These are phyloP conservation scores for Cyberlindnera saturnus DNA, from an alignment of 805 yeast species.

Conservation along the genomic window DNA sequence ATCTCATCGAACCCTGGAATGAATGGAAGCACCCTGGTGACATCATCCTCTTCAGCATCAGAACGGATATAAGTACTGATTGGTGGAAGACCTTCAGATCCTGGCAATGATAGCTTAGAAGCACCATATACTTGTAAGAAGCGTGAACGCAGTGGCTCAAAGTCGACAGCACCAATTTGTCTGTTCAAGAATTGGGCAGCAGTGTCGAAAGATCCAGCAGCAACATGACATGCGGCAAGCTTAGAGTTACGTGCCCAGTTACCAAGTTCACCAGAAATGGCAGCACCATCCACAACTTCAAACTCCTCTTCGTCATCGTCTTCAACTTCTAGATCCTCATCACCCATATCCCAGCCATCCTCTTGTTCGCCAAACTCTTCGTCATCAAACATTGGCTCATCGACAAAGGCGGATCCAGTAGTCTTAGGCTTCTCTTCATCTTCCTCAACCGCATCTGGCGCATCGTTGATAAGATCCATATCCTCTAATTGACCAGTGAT, in stretches of 20 bases:
- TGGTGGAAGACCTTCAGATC: constrained; percentile 65
- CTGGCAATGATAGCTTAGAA: constrained; percentile 68
- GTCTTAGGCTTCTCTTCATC: constrained; percentile 20
- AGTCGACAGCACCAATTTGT: constrained; percentile 80
- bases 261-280: constrained; percentile 46
- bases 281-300: constrained; percentile 27
- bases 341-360: constrained; percentile 80
- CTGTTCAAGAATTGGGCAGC: constrained; percentile 90
- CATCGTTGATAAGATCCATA: constrained; percentile 45
- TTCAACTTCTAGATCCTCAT: constrained; percentile 67
- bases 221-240: constrained; percentile 86
- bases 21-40: constrained; percentile 50
- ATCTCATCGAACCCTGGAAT: constrained; percentile 70
- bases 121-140: constrained; percentile 82
- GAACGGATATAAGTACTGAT: constrained; percentile 60
- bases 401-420: constrained; percentile 18
- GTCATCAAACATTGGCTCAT: constrained; percentile 36
- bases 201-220: constrained; percentile 94
- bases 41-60: constrained; percentile 51
- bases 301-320: constrained; percentile 45
- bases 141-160: constrained; percentile 80
- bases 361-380: constrained; percentile 38
- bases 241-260: constrained; percentile 86
- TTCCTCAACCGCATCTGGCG: constrained; percentile 20
- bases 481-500: constrained; percentile 71